Base-by-base conservation (phyloP, 805 yeast species). In the Candida awuae region DNA sequence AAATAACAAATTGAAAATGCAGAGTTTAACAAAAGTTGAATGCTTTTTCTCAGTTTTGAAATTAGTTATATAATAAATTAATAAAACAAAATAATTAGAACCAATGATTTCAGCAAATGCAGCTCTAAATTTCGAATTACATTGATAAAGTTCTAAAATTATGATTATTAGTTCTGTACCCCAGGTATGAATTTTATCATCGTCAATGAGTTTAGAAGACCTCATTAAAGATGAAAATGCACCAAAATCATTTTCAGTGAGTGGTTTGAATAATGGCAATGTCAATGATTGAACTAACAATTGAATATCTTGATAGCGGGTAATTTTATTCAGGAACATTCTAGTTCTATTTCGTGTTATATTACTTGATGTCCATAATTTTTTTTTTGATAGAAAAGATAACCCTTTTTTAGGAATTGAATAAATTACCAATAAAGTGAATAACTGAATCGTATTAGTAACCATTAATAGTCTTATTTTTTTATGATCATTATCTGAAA, bases 111-210 rank as follows among this genome's bases (percentile, higher is more conserved):
- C 65, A 3, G 68, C 58, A 22, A 76, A 59, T 36, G 66, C 61
- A 14, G 54, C 51, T 42, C 68, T 68, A 50, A 81, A 78, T 35
- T 58, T 59, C 42, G 66, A 66, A 59, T 90, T 90, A 49, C 86
- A 78, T 53, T 84, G 90, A 25, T 75, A 60, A 31, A 86, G 60
- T 50, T 84, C 94, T 84, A 94, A 84, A 13, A 83, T 48, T 8
- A 88, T 54, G 54, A 81, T 68, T 6, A 75, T 58, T n/a, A 73
- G 53, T 51, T 81, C 88, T 4, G 67, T 61, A 2, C 76, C 56
- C 80, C 87, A 67, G 15, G 68, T 50, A 4, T 58, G 45, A 1
- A 56, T 51, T 7, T 53, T 56, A 1, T 44, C 18, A 23, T 34
- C 35, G n/a, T 36, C 45, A 1, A 37, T 17, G n/a, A 36, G n/a